These are phyloP conservation scores for Teunomyces barrocoloradensis DNA, from an alignment of 805 yeast species.

Conservation along the genomic window DNA sequence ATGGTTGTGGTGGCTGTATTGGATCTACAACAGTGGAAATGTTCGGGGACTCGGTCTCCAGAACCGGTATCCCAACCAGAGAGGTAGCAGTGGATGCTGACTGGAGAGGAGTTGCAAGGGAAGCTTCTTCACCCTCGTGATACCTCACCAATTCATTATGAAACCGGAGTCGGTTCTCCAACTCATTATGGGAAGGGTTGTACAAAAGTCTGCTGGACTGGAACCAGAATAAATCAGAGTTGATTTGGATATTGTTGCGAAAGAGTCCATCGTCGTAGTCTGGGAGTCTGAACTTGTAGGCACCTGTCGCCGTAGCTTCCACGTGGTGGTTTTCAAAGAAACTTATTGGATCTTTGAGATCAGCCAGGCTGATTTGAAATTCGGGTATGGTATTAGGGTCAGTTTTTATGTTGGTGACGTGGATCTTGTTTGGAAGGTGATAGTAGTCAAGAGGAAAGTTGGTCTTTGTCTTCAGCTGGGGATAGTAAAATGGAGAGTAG, in stretches of 20 bases:
- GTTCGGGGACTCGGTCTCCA: too few relatives aligned
- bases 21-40: too few relatives aligned
- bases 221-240: conserved; percentile 51
- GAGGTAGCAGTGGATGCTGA: background rate
- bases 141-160: conserved; percentile 45
- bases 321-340: conserved; percentile 55
- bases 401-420: conserved; percentile 10
- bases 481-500: conserved; percentile 45
- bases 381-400: background rate
- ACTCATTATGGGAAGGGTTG: conserved; percentile 42
- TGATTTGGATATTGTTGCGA: conserved; percentile 26
- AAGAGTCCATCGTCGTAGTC: conserved; percentile 15
- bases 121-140: conserved; percentile 20
- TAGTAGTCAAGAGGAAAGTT: conserved; percentile 44
- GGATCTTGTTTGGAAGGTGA: conserved; percentile 29
- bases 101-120: background rate
- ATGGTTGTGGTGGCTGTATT: background rate
- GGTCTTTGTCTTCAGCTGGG: conserved; percentile 44
- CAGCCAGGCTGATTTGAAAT: conserved; percentile 32
- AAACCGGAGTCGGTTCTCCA: conserved; percentile 45
- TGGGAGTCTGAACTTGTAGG: conserved; percentile 73
- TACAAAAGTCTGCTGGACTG: conserved; percentile 48
- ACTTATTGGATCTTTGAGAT: conserved; percentile 55
- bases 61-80: too few relatives aligned
- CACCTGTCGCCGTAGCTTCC: conserved; percentile 63